Evolutionary conservation across 257 asterid genomes (phyloP), one percentile per base, ranked within the genome.

Genomic region (Salvia hispanica): DNA sequence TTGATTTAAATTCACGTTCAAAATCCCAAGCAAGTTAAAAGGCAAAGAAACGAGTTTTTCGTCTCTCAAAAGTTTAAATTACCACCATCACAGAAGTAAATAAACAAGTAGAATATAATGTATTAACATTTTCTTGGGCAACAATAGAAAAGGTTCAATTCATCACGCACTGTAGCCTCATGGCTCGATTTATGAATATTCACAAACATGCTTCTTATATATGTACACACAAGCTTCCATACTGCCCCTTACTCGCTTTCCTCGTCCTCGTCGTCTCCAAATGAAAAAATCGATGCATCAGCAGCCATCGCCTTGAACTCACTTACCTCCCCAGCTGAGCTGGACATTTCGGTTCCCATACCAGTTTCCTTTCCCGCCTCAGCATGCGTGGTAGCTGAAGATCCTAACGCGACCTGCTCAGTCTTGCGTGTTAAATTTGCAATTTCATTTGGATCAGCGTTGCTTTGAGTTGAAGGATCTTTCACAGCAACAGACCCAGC

Each of bases 251-350:
- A 93, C 25, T 93, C 97, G 72, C 95, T 93, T 66, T 93, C 99
- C 37, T 86, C 78, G 42, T 93, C 99, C 10, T 90, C 99, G 39
- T 93, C 99, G 36, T 93, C 99, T 55, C 97, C 99, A 65, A 93
- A 93, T 36, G 99, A 75, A 55, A 93, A 93, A 54, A 93, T 86
- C 0, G 99, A 93, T 6, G 99, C 99, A 78, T 93, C 99, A 4
- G 99, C 99, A 62, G 96, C 95, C 91, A 93, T 81, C 11, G 82
- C 95, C 67, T 85, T 88, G 90, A 93, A 93, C 67, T 90, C 90
- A 64, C 99, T 93, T 15, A 84, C 89, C 77, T 80, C 85, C 43
- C 80, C 94, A 0, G 10, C 83, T 4, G 91, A 9, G 59, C 69
- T 52, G 50, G 84, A 50, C n/a, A 55, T 66, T 10, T 66, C 83